Base-by-base conservation (phyloP, 208 protist species). In the Acanthamoeba lenticulata region DNA sequence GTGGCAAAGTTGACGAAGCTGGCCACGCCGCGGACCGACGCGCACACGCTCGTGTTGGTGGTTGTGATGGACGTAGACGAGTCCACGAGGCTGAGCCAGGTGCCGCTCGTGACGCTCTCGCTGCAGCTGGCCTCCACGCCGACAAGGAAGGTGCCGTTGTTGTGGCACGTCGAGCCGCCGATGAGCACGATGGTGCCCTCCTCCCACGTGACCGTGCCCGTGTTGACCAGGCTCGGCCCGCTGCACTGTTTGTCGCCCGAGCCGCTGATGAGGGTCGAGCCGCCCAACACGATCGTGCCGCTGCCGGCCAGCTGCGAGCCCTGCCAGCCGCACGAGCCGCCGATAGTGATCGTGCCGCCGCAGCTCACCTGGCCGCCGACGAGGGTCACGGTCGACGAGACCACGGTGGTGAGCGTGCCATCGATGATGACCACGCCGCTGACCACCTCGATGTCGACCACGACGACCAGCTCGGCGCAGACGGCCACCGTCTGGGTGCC, bases 101-200 rank as follows among this genome's bases (percentile, higher is more conserved):
- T n/a, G n/a, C 44, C 44, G 74, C 15, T 24, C 27, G 40, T 52
- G 24, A 85, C 74, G 57, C 42, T 88, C n/a, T 32, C 42, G 47
- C 49, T 72, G 85, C 57, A 72, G 85, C 85, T 90, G 40, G n/a
- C 85, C 21, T 9, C 55, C 55, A 72, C 34, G 47, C 34, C 85
- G 44, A 89, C 55, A 32, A 36, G 24, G 29, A 90, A 91, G 52
- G 85, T 91, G 85, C 85, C 85, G 32, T 91, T 91, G 85, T 91
- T 91, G 52, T 91, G 57, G 62, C 34, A 74, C 40, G 57, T 45
- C 15, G 85, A 91, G 52, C 85, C 85, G 52, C 85, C 85, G 21
- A 91, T 91, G 57, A 91, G 52, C n/a, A 72, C 32, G 40, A 91
- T 72, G 19, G 52, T 72, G 44, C 85, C 85, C 24, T 91, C 34